Percentiles rank a stretch among this genome's conserved stretches.
These are phyloP conservation scores for Helminthosporium solani DNA, from an alignment of 2,329 filamentous ascomycete species.

Conservation along the genomic window DNA sequence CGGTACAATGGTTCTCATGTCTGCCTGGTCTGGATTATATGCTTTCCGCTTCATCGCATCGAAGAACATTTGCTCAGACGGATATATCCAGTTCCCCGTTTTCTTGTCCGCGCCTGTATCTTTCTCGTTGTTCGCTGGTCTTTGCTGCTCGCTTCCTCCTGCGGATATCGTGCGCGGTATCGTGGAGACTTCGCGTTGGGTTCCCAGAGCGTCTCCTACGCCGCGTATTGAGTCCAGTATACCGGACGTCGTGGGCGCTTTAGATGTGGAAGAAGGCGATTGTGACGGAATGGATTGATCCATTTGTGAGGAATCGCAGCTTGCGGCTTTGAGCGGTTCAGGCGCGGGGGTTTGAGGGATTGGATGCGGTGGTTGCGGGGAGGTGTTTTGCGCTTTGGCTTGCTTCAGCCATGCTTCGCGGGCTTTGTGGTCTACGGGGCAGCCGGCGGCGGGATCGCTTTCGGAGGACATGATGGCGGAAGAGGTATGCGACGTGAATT, in stretches of 20 bases:
- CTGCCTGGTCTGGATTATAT: slow-evolving; percentile 66
- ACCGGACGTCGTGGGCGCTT: slow-evolving; percentile 16
- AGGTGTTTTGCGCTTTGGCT: slow-evolving; percentile 51
- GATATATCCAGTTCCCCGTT: slow-evolving; percentile 94
- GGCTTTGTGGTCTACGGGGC: slow-evolving; percentile 88
- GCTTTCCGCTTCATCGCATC: slow-evolving; percentile 93
- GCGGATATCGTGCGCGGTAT: slow-evolving; percentile 32
- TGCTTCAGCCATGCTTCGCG: slow-evolving; percentile 83
- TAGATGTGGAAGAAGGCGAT: slow-evolving; percentile 14
- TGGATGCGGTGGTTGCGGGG: slow-evolving; percentile 33
- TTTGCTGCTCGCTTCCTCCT: slow-evolving; percentile 33
- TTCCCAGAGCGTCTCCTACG: slow-evolving; percentile 20
- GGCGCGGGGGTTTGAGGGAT: slow-evolving; percentile 20
- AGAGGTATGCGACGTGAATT: slow-evolving; percentile 5
- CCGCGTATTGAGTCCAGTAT: slow-evolving; percentile 32
- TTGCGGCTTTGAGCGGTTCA: slow-evolving; percentile 28
- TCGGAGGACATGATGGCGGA: slow-evolving; percentile 25
- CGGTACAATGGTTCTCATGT: slow-evolving; percentile 90
- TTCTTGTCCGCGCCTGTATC: slow-evolving; percentile 65
- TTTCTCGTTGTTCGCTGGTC: slow-evolving; percentile 71
- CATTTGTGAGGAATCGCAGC: slow-evolving; percentile 43
- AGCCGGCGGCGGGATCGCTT: slow-evolving; percentile 48
- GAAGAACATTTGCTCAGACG: slow-evolving; percentile 96
- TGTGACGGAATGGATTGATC: slow-evolving; percentile 27
- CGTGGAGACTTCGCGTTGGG: slow-evolving; percentile 50